A percentile compares a stretch with the other conserved stretches of the same genome.
Conservation (phyloP, 106 monocot genomes). For the Allium fistulosum region DNA sequence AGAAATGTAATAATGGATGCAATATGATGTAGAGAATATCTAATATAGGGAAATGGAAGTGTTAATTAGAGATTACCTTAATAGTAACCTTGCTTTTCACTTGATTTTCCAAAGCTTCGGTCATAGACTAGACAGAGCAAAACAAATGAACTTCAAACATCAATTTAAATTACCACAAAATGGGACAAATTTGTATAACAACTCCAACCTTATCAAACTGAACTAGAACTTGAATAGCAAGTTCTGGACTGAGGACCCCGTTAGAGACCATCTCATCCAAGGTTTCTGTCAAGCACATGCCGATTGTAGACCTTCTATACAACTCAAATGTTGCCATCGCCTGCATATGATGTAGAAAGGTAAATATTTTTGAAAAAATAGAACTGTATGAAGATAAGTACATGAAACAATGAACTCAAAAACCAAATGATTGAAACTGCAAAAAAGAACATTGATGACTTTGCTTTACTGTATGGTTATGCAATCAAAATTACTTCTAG, state of each 20-base stretch:
- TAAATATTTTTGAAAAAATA: too few relatives aligned
- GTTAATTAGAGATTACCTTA: slow-evolving; percentile 42
- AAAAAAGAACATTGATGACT: too few relatives aligned
- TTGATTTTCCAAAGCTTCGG: slow-evolving; percentile 80
- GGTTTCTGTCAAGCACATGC: slow-evolving; percentile 76
- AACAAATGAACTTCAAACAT: slow-evolving; percentile 18
- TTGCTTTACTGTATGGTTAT: too few relatives aligned
- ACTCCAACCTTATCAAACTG: slow-evolving; percentile 67
- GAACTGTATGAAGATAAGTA: too few relatives aligned
- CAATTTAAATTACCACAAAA: not conserved
- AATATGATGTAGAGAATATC: slow-evolving; percentile 21
- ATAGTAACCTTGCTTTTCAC: slow-evolving; percentile 93
- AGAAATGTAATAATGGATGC: too few relatives aligned
- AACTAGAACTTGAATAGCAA: slow-evolving; percentile 71
- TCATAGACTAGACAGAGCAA: slow-evolving; percentile 71
- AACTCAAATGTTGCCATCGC: slow-evolving; percentile 72
- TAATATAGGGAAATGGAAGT: slow-evolving; percentile 27
- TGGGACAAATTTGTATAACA: slow-evolving; percentile 14
- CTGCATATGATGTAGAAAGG: not conserved
- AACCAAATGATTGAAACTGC: too few relatives aligned
- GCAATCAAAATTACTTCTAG: too few relatives aligned
- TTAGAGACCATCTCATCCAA: slow-evolving; percentile 64
- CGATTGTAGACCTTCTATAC: slow-evolving; percentile 62
- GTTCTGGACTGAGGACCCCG: slow-evolving; percentile 62
- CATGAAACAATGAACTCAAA: too few relatives aligned